Evolutionary conservation across 83 land plant genomes (phyloP).

Genomic region (Larix sibirica): DNA sequence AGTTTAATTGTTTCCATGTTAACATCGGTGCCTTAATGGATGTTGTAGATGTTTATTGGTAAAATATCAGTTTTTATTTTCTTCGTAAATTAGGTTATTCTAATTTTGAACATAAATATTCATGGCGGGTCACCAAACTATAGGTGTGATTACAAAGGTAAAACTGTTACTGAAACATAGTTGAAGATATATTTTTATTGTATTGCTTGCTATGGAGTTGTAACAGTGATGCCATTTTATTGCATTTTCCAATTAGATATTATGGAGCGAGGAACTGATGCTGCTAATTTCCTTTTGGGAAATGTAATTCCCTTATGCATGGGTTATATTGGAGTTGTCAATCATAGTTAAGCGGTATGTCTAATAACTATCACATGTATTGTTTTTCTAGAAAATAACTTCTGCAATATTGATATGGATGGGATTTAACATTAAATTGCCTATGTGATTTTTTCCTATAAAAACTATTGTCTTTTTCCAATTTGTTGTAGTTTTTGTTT

Average conservation of each 20-base stretch:
- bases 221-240: not conserved
- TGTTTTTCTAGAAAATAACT: not conserved
- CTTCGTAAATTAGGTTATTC: not conserved
- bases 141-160: conserved; percentile 97
- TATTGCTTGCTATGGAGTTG: not conserved
- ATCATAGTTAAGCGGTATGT: conserved; percentile 95
- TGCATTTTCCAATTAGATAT: conserved; percentile 76
- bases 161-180: not conserved
- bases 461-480: too few relatives aligned
- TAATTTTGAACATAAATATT: not conserved
- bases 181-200: not conserved
- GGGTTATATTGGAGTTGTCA: conserved; percentile 97
- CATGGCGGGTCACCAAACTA: conserved; percentile 79
- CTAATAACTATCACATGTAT: not conserved
- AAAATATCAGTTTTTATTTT: not conserved
- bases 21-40: not conserved
- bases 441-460: too few relatives aligned
- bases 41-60: not conserved
- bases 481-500: too few relatives aligned
- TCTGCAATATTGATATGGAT: not conserved
- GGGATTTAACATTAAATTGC: not conserved
- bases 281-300: conserved; percentile 85
- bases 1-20: not conserved
- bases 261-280: conserved; percentile 98
- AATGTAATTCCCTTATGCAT: conserved; percentile 88